Evolutionary conservation across 805 yeast genomes (phyloP).

Genomic region (Candida odintsovae): DNA sequence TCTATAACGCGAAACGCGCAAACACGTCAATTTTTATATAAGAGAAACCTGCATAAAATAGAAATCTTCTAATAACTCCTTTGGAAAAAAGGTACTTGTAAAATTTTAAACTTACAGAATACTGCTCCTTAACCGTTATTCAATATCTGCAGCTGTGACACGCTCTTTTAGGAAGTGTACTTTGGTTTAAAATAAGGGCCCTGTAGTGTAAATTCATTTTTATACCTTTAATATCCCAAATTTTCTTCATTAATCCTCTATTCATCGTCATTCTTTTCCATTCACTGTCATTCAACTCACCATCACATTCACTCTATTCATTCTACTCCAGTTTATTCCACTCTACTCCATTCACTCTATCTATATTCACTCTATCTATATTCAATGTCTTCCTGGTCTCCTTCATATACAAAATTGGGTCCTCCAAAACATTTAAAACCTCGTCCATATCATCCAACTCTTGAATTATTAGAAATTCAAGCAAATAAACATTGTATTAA

Average conservation of each 20-base stretch:
- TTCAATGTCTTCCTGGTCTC: slow-evolving; percentile 17
- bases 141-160: neutral
- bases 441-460: slow-evolving; percentile 28
- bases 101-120: no score
- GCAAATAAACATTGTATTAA: slow-evolving; percentile 34
- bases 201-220: neutral
- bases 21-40: neutral
- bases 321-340: neutral
- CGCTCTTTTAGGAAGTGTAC: neutral
- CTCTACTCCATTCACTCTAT: neutral
- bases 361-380: no score
- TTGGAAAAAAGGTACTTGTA: no score
- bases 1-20: neutral
- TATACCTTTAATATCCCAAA: slow-evolving; percentile 1
- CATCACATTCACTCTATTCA: neutral
- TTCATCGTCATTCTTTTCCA: neutral
- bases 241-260: neutral
- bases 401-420: slow-evolving; percentile 18
- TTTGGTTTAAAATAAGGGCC: neutral
- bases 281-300: neutral
- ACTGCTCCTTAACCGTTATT: neutral
- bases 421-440: slow-evolving; percentile 25
- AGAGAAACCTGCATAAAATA: no score
- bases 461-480: slow-evolving; percentile 40
- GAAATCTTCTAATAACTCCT: no score